A percentile compares a stretch with the other conserved stretches of the same genome.
phyloP scores from a whole-genome alignment of 2,329 filamentous ascomycete genomes.

The Zymoseptoria ardabiliae region DNA sequence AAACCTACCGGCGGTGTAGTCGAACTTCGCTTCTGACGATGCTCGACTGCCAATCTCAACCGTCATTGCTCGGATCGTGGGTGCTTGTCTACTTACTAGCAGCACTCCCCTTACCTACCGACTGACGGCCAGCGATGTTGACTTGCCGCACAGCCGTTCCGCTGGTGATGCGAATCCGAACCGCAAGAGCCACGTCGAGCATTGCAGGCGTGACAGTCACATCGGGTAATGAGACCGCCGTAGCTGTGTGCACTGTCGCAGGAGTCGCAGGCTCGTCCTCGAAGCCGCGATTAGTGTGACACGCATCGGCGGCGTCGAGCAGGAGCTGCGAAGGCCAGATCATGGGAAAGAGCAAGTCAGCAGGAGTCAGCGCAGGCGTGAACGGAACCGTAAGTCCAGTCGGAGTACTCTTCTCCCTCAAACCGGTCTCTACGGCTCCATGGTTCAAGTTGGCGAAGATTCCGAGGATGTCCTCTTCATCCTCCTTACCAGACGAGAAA shows the following conservation, averaged over 20 bases:
- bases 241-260: not conserved
- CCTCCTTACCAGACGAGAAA: not conserved
- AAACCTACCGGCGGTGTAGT: too few relatives aligned
- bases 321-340: not conserved
- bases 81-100: not conserved
- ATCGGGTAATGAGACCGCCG: not conserved
- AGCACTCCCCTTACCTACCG: not conserved
- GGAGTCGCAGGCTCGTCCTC: not conserved
- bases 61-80: not conserved
- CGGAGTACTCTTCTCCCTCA: not conserved
- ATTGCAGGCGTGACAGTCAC: not conserved
- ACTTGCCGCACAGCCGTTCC: not conserved
- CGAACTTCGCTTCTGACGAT: too few relatives aligned
- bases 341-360: not conserved
- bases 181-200: not conserved
- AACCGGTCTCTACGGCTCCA: not conserved
- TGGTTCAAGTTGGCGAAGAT: not conserved
- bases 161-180: not conserved
- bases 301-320: not conserved
- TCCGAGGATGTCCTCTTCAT: not conserved
- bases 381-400: not conserved
- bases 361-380: not conserved
- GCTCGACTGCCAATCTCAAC: not conserved
- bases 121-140: not conserved
- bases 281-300: not conserved